Base-by-base conservation (phyloP, 345 rosid genomes). In the Pistacia atlantica region DNA sequence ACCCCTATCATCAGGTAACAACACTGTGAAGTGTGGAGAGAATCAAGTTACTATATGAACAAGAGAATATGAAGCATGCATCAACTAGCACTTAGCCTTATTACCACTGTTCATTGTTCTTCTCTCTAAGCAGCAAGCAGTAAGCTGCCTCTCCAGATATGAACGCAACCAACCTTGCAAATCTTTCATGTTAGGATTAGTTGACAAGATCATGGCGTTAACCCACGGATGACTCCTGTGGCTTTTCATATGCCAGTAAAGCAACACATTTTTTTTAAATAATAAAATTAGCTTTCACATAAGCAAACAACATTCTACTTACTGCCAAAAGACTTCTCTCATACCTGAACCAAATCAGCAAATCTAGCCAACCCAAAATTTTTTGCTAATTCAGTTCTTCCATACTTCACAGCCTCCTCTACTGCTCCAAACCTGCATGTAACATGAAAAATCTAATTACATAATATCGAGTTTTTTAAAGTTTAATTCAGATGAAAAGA, bases 341-440 rank as follows among this genome's bases (percentile, higher is more conserved):
- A n/a, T n/a, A n/a, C n/a, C n/a, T n/a, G n/a, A n/a, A n/a, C n/a
- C 54, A 92, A 83, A 80, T 87, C 80, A 48, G 86, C 81, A 82
- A 88, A 94, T 56, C 78, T 85, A 3, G 86, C 52, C 84, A 86
- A 76, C 22, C 69, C 90, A 65, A 92, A 87, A 84, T 83, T 94
- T 81, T 88, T 93, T 42, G 87, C 86, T 79, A 96, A 80, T 77
- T 91, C 91, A 65, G 71, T 78, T 84, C 95, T 88, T 74, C 98
- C 99, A 86, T 87, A 90, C 55, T 80, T 85, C 51, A 93, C 95
- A 65, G 94, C 97, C 78, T 88, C 94, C 82, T 85, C 97, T 48
- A 96, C 87, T 72, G 83, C 86, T 77, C 97, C 97, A 64, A 64
- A 77, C 92, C 99, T 96, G 77, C 71, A 83, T 42, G 9, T 42